Percentiles rank a stretch among this genome's conserved stretches.
Evolutionary conservation across 257 asterid genomes (phyloP).

Genomic region (Primulina eburnea): DNA sequence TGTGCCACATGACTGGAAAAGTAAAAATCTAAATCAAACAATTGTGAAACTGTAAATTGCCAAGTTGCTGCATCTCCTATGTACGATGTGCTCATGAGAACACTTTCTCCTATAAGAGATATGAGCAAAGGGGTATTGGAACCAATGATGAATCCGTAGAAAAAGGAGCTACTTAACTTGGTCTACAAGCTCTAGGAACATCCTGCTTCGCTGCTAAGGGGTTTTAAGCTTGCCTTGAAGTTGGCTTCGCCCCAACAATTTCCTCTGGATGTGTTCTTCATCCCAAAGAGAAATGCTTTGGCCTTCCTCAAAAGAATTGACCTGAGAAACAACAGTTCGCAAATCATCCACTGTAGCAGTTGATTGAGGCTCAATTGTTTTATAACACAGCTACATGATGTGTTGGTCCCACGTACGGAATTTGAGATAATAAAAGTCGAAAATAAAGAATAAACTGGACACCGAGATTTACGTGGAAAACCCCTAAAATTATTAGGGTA

Average conservation of each 20-base stretch:
- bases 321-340: constrained; percentile 57
- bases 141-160: constrained; percentile 25
- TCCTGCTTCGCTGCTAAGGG: constrained; percentile 3
- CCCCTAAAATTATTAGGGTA: no score
- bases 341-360: constrained; percentile 64
- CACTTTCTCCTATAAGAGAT: constrained; percentile 22
- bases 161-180: constrained; percentile 9
- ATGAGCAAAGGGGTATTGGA: constrained; percentile 4
- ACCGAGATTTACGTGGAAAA: no score
- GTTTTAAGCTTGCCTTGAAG: constrained; percentile 66
- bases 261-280: constrained; percentile 83
- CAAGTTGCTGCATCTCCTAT: constrained; percentile 10
- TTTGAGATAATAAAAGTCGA: no score
- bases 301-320: constrained; percentile 64
- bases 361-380: constrained; percentile 89
- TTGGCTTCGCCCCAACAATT: constrained; percentile 62
- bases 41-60: constrained; percentile 8
- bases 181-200: constrained; percentile 1
- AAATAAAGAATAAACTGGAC: no score
- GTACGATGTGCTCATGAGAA: constrained; percentile 7
- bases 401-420: no score
- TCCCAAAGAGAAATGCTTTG: constrained; percentile 70
- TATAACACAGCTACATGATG: constrained; percentile 64
- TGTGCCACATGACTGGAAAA: constrained; percentile 55
- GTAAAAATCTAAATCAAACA: constrained; percentile 15